phyloP scores from a whole-genome alignment of 2,329 filamentous ascomycete genomes.

The Trichothecium roseum region DNA sequence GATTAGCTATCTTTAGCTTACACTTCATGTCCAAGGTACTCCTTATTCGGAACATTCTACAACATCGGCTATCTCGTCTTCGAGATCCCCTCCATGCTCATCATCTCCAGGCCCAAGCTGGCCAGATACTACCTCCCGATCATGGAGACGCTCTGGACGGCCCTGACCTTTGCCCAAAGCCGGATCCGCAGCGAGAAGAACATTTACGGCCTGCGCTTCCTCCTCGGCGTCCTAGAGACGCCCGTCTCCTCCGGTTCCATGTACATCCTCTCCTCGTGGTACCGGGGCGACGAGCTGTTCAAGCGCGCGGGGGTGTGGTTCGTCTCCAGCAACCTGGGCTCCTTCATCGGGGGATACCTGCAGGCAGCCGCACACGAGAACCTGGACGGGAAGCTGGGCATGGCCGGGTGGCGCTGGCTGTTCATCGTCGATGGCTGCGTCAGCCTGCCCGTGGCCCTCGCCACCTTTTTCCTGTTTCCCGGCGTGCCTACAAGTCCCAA shows the following conservation, averaged over 20 bases:
- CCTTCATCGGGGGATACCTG: conserved; percentile 19
- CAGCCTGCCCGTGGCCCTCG: conserved; percentile 17
- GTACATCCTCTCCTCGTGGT: conserved; percentile 32
- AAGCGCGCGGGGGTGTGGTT: conserved; percentile 32
- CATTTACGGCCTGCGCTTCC: conserved; percentile 30
- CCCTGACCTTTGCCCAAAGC: conserved; percentile 24
- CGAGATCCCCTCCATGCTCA: conserved; percentile 40
- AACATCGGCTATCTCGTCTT: conserved; percentile 34
- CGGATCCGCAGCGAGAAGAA: conserved; percentile 21
- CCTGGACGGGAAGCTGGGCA: conserved; percentile 31
- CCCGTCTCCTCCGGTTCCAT: conserved; percentile 27
- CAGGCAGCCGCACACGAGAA: conserved; percentile 29
- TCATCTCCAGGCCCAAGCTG: conserved; percentile 29
- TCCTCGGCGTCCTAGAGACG: conserved; percentile 29
- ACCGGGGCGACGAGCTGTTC: conserved; percentile 29
- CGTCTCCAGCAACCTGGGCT: conserved; percentile 14
- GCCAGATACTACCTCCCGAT: conserved; percentile 16
- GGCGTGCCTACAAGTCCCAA: conserved; percentile 16
- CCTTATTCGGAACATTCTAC: conserved; percentile 27
- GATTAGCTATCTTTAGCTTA: too few relatives aligned
- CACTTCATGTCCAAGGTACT: conserved; percentile 12
- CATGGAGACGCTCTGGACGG: conserved; percentile 22
- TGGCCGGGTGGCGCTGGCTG: conserved; percentile 38
- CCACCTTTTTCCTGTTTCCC: conserved; percentile 20
- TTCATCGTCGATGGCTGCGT: conserved; percentile 19